These are phyloP conservation scores for Aspergillus texensis DNA, from an alignment of 2,329 filamentous ascomycete species.

Conservation along the genomic window DNA sequence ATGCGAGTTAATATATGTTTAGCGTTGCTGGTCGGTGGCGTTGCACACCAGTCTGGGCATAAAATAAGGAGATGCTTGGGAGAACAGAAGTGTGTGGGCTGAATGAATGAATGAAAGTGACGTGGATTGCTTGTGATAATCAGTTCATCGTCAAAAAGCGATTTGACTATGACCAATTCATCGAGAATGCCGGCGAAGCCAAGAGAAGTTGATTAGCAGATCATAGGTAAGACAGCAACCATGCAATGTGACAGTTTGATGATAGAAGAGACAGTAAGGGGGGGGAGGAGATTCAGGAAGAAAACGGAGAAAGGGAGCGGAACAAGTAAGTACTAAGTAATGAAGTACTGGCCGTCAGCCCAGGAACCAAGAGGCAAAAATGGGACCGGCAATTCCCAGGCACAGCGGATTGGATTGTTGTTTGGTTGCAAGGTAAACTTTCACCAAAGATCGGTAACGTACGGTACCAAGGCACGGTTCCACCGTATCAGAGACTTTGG, in stretches of 20 bases:
- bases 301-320: background rate
- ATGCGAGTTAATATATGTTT: background rate
- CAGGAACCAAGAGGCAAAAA: constrained; percentile 6
- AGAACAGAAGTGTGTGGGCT: background rate
- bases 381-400: background rate
- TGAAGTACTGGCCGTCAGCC: background rate
- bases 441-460: background rate
- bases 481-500: background rate
- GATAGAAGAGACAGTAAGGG: background rate
- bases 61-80: background rate
- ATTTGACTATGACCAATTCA: constrained; percentile 15
- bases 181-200: constrained; percentile 21
- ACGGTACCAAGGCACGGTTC: background rate
- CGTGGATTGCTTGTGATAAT: constrained; percentile 24
- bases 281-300: background rate
- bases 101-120: constrained; percentile 15
- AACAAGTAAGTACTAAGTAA: background rate
- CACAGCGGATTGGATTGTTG: background rate
- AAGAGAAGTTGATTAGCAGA: constrained; percentile 13
- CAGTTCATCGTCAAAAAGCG: constrained; percentile 19
- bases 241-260: background rate
- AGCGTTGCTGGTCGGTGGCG: background rate
- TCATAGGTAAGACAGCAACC: background rate
- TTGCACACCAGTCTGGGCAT: background rate
- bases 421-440: background rate